phyloP scores from a whole-genome alignment of 2,329 filamentous ascomycete species.

The Fusarium sp. region DNA sequence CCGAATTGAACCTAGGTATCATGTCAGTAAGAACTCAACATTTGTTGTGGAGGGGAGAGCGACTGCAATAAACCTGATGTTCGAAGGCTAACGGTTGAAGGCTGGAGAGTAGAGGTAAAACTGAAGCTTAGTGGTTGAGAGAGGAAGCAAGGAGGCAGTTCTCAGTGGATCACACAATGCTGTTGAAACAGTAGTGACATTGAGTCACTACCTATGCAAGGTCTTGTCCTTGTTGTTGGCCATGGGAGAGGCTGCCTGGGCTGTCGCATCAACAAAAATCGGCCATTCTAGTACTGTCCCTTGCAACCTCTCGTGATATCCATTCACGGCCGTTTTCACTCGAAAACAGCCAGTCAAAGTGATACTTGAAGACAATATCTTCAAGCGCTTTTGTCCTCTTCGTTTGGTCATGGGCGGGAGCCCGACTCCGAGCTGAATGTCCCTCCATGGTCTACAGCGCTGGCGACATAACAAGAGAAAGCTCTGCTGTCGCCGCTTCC shows the following conservation, averaged over 20 bases:
- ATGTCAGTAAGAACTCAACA: background rate
- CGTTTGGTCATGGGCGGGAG: background rate
- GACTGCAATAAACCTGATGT: background rate
- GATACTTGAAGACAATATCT: accelerated
- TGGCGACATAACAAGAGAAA: background rate
- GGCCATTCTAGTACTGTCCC: background rate
- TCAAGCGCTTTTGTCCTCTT: background rate
- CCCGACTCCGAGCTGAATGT: background rate
- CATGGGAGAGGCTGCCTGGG: background rate
- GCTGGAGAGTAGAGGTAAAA: background rate
- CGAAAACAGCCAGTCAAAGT: too few species aligned
- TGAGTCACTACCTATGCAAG: background rate
- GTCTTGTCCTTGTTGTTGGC: background rate
- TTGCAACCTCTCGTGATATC: background rate
- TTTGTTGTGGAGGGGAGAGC: background rate
- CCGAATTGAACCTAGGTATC: background rate
- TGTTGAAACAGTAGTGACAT: accelerated
- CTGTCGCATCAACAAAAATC: background rate
- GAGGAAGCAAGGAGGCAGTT: too few species aligned
- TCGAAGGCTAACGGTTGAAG: background rate
- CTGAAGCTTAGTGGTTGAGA: too few species aligned
- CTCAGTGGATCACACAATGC: background rate
- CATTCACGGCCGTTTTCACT: too few species aligned
- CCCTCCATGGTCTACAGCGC: too few species aligned
- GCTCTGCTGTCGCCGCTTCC: too few species aligned